These are phyloP conservation scores for Cairneyella variabilis DNA, from an alignment of 495 filamentous ascomycete genomes.

Conservation along the genomic window DNA sequence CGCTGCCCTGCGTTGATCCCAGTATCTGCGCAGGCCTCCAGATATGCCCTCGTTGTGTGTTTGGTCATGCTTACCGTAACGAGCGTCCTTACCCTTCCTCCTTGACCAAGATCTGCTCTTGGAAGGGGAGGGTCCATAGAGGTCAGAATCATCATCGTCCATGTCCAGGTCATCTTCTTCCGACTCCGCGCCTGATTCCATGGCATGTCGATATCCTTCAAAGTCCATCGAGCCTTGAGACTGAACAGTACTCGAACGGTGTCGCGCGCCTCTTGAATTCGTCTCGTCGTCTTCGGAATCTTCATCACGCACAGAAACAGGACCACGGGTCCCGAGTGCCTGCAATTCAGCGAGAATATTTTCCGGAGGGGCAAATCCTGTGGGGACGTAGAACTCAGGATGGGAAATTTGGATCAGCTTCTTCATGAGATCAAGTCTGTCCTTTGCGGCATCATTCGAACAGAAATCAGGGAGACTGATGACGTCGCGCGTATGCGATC, in stretches of 20 bases:
- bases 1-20: conserved; percentile 13
- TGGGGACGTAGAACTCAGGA: conserved; percentile 23
- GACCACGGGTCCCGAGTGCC: background rate
- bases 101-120: background rate
- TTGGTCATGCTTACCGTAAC: background rate
- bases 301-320: background rate
- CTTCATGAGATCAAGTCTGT: conserved; percentile 10
- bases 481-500: background rate
- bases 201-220: too few relatives aligned
- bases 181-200: too few relatives aligned
- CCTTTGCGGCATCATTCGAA: conserved; percentile 1
- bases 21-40: conserved; percentile 13
- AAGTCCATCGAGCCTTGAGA: too few relatives aligned
- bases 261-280: background rate
- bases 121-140: background rate
- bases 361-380: conserved; percentile 15
- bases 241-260: background rate
- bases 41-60: conserved; percentile 1
- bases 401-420: conserved; percentile 7
- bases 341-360: conserved; percentile 12
- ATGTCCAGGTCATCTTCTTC: background rate
- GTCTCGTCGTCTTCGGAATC: background rate
- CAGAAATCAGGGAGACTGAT: conserved; percentile 2
- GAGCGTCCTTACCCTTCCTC: background rate
- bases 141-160: background rate